phyloP scores from a whole-genome alignment of 192 early-diverging fungal genomes.

The Coemansia erecta region DNA sequence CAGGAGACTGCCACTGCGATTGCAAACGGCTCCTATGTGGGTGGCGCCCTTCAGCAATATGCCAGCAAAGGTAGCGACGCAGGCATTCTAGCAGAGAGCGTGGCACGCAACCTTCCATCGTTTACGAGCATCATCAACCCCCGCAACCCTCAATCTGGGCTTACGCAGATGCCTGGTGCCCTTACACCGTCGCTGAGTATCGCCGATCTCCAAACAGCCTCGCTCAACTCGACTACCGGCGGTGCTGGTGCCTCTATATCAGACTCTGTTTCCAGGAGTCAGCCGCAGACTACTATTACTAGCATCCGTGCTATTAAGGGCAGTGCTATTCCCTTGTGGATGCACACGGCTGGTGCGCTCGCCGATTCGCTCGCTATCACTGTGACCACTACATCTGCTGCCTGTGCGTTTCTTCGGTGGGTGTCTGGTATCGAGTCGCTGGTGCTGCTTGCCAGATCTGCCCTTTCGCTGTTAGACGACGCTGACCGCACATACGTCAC shows the following conservation, averaged over 20 bases:
- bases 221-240: not conserved
- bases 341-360: slow-evolving; percentile 12
- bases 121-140: slow-evolving; percentile 49
- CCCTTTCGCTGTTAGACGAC: not conserved
- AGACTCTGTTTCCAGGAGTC: not conserved
- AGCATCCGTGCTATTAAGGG: slow-evolving; percentile 13
- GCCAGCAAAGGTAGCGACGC: not conserved
- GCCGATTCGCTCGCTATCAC: slow-evolving; percentile 16
- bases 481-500: not conserved
- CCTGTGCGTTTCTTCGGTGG: not conserved
- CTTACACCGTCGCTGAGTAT: slow-evolving; percentile 27
- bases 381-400: not conserved
- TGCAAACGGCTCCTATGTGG: not conserved
- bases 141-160: slow-evolving; percentile 3
- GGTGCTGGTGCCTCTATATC: not conserved
- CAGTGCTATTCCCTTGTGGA: slow-evolving; percentile 37
- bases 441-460: not conserved
- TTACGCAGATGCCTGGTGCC: slow-evolving; percentile 27
- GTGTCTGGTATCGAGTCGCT: not conserved
- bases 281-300: not conserved
- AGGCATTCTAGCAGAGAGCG: not conserved
- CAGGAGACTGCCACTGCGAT: too few species aligned
- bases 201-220: slow-evolving; percentile 16
- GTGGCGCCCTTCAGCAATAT: not conserved
- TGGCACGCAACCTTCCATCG: slow-evolving; percentile 16